phyloP scores from a whole-genome alignment of 495 filamentous ascomycete genomes.

The Cladorrhinum samala region DNA sequence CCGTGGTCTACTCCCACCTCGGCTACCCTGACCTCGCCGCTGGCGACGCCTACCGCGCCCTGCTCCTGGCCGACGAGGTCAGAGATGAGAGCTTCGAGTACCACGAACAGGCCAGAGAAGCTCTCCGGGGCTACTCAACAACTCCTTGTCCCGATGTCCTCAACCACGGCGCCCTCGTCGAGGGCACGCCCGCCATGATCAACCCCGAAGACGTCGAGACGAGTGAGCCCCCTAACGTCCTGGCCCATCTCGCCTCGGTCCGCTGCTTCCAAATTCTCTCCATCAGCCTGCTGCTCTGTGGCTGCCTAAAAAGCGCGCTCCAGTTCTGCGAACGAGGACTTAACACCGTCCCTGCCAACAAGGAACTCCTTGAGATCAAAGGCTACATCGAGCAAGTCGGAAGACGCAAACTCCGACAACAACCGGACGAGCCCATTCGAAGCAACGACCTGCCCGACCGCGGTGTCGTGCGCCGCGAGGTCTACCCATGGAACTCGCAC shows the following conservation, averaged over 20 bases:
- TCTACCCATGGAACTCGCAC: conserved; percentile 90
- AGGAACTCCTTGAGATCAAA: conserved; percentile 41
- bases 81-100: conserved; percentile 62
- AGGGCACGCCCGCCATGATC: conserved; percentile 31
- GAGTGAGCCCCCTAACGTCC: conserved; percentile 24
- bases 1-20: conserved; percentile 61
- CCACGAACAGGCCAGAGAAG: conserved; percentile 48
- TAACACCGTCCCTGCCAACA: conserved; percentile 34
- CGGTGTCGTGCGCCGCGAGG: conserved; percentile 72
- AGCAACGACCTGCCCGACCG: conserved; percentile 56
- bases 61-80: conserved; percentile 78
- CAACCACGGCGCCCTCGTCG: conserved; percentile 36
- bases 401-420: conserved; percentile 36
- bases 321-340: conserved; percentile 56
- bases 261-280: conserved; percentile 54
- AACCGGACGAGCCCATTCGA: conserved; percentile 38
- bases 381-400: conserved; percentile 44
- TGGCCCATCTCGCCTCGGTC: conserved; percentile 39
- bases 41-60: conserved; percentile 83
- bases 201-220: conserved; percentile 23
- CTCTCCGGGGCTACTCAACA: conserved; percentile 27
- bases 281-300: conserved; percentile 56
- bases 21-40: conserved; percentile 86
- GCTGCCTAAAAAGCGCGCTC: conserved; percentile 64
- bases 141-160: conserved; percentile 32